Evolutionary conservation across 2,329 filamentous ascomycete genomes (phyloP).

Genomic region (Colletotrichum neosansevieriae): DNA sequence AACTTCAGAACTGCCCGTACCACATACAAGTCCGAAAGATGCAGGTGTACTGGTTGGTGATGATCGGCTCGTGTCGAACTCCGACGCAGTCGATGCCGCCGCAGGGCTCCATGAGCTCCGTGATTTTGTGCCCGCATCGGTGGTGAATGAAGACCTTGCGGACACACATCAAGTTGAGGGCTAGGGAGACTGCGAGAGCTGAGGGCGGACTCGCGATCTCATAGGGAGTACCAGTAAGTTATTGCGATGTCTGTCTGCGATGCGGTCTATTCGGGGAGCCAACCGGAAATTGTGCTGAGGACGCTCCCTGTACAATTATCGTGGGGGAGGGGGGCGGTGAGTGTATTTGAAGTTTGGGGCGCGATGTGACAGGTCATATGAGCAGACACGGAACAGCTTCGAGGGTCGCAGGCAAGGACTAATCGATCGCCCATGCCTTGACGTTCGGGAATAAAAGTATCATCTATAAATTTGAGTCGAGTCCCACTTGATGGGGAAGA

Average conservation of each 20-base stretch:
- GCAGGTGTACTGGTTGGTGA: slow-evolving; percentile 49
- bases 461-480: no score
- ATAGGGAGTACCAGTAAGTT: no score
- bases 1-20: slow-evolving; percentile 46
- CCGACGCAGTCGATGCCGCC: slow-evolving; percentile 45
- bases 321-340: neutral
- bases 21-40: slow-evolving; percentile 44
- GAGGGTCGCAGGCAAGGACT: neutral
- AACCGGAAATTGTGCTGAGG: neutral
- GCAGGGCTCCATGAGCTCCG: slow-evolving; percentile 46
- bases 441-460: no score
- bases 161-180: slow-evolving; percentile 42
- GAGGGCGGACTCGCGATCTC: no score
- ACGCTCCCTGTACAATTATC: neutral
- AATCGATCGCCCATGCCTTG: neutral
- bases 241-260: no score
- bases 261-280: neutral
- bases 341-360: neutral
- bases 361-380: neutral
- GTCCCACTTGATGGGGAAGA: no score
- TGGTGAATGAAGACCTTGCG: slow-evolving; percentile 49
- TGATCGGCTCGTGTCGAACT: slow-evolving; percentile 41
- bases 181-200: neutral
- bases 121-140: slow-evolving; percentile 49
- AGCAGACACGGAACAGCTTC: neutral